phyloP scores from a whole-genome alignment of 75 land plant genomes.

The Cupressus sempervirens region DNA sequence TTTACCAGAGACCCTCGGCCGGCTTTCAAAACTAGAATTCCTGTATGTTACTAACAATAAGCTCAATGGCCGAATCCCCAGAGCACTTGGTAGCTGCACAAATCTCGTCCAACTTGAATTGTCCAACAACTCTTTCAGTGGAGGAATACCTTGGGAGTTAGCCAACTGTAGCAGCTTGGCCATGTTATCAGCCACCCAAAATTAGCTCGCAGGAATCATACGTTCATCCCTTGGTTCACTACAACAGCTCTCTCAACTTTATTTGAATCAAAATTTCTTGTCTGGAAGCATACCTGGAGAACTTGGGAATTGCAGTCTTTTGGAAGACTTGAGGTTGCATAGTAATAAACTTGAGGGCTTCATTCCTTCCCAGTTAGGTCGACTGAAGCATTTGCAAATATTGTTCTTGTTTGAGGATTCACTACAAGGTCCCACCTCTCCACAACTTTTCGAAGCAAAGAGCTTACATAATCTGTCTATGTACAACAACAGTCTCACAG shows the following conservation, averaged over 20 bases:
- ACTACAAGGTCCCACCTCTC: slow-evolving; percentile 46
- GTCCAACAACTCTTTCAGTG: slow-evolving; percentile 38
- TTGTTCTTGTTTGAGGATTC: slow-evolving; percentile 38
- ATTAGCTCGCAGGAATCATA: slow-evolving; percentile 42
- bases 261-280: slow-evolving; percentile 47
- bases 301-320: slow-evolving; percentile 38
- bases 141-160: slow-evolving; percentile 45
- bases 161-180: slow-evolving; percentile 48
- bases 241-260: slow-evolving; percentile 25
- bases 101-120: slow-evolving; percentile 21
- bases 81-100: slow-evolving; percentile 24
- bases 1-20: slow-evolving; percentile 33
- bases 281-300: slow-evolving; percentile 60
- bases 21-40: slow-evolving; percentile 22
- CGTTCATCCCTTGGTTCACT: slow-evolving; percentile 59
- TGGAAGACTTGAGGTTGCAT: slow-evolving; percentile 25
- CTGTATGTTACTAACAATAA: slow-evolving; percentile 31
- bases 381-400: slow-evolving; percentile 16
- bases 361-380: slow-evolving; percentile 50
- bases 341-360: slow-evolving; percentile 44
- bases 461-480: slow-evolving; percentile 29
- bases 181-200: slow-evolving; percentile 27
- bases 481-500: slow-evolving; percentile 56
- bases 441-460: slow-evolving; percentile 32
- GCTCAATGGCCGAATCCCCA: slow-evolving; percentile 29